phyloP scores from a whole-genome alignment of 768 basidiomycete genomes.

The Tricholoma furcatifolium region DNA sequence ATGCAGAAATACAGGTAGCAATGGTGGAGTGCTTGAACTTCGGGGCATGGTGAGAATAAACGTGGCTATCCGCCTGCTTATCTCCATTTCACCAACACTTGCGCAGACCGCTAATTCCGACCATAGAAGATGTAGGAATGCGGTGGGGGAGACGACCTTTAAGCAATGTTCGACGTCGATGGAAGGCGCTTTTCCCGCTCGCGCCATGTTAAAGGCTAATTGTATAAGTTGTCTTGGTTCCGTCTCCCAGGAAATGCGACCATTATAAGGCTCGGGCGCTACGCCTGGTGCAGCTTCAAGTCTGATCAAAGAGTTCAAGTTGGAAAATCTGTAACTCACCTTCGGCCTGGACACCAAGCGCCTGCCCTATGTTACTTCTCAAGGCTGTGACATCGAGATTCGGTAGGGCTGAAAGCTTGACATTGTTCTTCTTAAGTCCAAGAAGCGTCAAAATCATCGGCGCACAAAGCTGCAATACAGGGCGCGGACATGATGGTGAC shows the following conservation, averaged over 20 bases:
- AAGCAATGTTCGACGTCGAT: conserved; percentile 70
- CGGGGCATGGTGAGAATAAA: conserved; percentile 68
- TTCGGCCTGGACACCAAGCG: conserved; percentile 33
- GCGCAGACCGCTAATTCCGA: conserved; percentile 54
- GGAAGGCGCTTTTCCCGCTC: conserved; percentile 59
- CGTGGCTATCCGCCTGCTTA: conserved; percentile 62
- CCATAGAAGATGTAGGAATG: conserved; percentile 72
- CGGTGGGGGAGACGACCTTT: conserved; percentile 52
- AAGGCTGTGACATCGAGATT: conserved; percentile 34
- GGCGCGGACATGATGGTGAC: conserved; percentile 61
- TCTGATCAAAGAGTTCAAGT: conserved; percentile 10
- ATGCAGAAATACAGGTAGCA: conserved; percentile 74
- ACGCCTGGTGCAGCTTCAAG: conserved; percentile 13
- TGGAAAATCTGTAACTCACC: conserved; percentile 28
- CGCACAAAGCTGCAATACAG: conserved; percentile 66
- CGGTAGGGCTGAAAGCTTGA: conserved; percentile 7
- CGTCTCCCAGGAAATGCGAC: conserved; percentile 43
- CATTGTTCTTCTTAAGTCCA: conserved; percentile 34
- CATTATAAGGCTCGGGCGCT: conserved; percentile 7
- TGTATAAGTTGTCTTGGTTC: conserved; percentile 59
- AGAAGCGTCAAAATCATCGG: conserved; percentile 48
- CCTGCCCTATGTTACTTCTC: conserved; percentile 35
- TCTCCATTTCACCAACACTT: conserved; percentile 58
- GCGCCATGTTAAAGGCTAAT: conserved; percentile 53
- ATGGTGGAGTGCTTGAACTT: conserved; percentile 47